These are phyloP conservation scores for Gaeumannomyces sp. DNA, from an alignment of 2,329 filamentous ascomycete species.

Conservation along the genomic window DNA sequence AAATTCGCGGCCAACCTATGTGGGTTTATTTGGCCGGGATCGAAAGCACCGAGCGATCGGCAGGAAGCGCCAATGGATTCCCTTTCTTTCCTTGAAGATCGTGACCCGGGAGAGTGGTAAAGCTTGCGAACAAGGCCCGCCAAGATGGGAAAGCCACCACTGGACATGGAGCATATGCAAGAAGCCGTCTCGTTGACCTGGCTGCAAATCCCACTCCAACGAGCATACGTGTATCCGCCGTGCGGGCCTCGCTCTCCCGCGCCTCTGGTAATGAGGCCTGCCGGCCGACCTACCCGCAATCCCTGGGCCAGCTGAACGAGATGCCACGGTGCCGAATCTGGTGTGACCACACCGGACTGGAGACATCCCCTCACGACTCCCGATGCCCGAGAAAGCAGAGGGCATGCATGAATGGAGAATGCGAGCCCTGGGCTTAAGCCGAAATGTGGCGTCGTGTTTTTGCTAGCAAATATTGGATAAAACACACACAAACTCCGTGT, in stretches of 20 bases:
- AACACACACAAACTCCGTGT: background rate
- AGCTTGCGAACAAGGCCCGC: background rate
- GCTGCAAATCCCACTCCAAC: background rate
- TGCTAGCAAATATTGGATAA: background rate
- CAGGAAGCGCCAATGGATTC: background rate
- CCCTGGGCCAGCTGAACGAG: background rate
- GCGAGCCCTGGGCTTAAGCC: background rate
- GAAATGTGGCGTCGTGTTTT: background rate
- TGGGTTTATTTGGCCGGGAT: too few relatives aligned
- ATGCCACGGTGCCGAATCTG: background rate
- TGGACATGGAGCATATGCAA: background rate
- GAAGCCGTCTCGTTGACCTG: background rate
- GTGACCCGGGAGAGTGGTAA: background rate
- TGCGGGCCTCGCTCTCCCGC: background rate
- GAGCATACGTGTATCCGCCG: background rate
- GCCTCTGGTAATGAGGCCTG: background rate
- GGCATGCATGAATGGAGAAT: too few relatives aligned
- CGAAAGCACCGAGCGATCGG: background rate
- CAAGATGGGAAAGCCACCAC: background rate
- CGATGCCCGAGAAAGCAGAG: background rate
- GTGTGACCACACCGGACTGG: background rate
- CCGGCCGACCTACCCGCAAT: too few relatives aligned
- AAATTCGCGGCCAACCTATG: background rate
- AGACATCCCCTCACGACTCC: background rate
- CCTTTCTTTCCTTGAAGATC: background rate